phyloP scores from a whole-genome alignment of 805 yeast genomes.

The Saturnispora hagleri region DNA sequence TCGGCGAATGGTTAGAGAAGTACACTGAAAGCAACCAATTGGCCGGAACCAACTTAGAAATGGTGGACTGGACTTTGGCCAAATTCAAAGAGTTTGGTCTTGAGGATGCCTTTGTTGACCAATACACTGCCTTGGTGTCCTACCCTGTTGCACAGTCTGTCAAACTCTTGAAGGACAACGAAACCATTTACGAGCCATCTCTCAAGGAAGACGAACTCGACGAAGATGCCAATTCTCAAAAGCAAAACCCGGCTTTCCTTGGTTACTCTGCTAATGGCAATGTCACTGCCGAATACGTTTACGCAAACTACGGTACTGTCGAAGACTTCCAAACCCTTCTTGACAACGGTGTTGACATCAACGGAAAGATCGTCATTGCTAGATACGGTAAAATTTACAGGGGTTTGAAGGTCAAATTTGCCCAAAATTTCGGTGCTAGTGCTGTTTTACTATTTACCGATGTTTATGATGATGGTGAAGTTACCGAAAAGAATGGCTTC shows the following conservation, averaged over 20 bases:
- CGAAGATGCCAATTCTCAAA: slow-evolving; percentile 43
- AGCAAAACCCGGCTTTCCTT: slow-evolving; percentile 60
- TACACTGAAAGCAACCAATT: slow-evolving; percentile 49
- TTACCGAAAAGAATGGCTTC: slow-evolving; percentile 48
- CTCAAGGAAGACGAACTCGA: slow-evolving; percentile 39
- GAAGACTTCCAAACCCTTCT: slow-evolving; percentile 47
- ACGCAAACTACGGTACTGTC: slow-evolving; percentile 59
- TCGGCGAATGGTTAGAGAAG: slow-evolving; percentile 44
- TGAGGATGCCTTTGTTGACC: slow-evolving; percentile 36
- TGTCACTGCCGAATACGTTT: slow-evolving; percentile 56
- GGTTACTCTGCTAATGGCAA: slow-evolving; percentile 73
- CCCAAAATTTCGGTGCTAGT: slow-evolving; percentile 59
- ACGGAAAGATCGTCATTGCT: slow-evolving; percentile 54
- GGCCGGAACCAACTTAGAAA: slow-evolving; percentile 42
- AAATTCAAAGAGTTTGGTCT: slow-evolving; percentile 57
- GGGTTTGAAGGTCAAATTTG: slow-evolving; percentile 69
- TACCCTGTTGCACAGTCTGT: slow-evolving; percentile 51
- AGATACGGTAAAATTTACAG: slow-evolving; percentile 62
- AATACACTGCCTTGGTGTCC: slow-evolving; percentile 54
- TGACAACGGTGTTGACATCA: slow-evolving; percentile 38
- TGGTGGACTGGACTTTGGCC: slow-evolving; percentile 50
- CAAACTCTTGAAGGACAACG: slow-evolving; percentile 27
- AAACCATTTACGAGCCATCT: slow-evolving; percentile 41
- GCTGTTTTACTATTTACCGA: slow-evolving; percentile 65
- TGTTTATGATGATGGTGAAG: slow-evolving; percentile 52